phyloP scores from a whole-genome alignment of 345 rosid genomes.

The Lepidium didymum region DNA sequence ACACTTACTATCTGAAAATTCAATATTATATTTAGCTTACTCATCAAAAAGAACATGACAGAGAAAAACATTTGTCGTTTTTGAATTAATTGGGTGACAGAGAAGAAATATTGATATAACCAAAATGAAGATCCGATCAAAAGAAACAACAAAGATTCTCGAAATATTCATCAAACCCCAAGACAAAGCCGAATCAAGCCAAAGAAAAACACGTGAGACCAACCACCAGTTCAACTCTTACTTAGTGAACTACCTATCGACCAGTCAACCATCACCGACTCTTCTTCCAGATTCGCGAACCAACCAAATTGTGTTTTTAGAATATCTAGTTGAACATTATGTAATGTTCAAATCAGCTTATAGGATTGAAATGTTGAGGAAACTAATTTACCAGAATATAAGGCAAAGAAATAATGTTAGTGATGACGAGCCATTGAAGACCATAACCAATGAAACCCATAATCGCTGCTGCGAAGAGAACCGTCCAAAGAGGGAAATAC shows the following conservation, averaged over 20 bases:
- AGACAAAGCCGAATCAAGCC: neutral
- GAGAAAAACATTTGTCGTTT: neutral
- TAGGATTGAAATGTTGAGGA: neutral
- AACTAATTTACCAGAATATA: slow-evolving; percentile 52
- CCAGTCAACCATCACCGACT: slow-evolving; percentile 1
- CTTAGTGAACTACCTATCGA: neutral
- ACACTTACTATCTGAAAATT: neutral
- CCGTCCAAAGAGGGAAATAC: slow-evolving; percentile 64
- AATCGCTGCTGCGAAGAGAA: slow-evolving; percentile 74
- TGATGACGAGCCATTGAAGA: slow-evolving; percentile 77
- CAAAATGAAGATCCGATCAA: slow-evolving; percentile 21
- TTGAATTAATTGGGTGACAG: neutral
- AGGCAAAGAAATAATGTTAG: slow-evolving; percentile 54
- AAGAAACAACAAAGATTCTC: slow-evolving; percentile 4
- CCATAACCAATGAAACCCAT: slow-evolving; percentile 88
- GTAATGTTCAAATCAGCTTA: neutral
- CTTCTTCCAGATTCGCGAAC: neutral
- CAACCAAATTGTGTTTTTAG: neutral
- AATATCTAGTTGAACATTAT: neutral
- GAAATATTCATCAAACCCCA: neutral
- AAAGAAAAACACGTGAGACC: slow-evolving; percentile 15
- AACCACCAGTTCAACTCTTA: neutral
- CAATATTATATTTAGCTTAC: neutral
- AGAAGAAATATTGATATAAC: neutral
- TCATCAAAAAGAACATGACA: neutral